Evolutionary conservation across 2,329 filamentous ascomycete genomes (phyloP).

Genomic region (Colletotrichum orchidophilum): DNA sequence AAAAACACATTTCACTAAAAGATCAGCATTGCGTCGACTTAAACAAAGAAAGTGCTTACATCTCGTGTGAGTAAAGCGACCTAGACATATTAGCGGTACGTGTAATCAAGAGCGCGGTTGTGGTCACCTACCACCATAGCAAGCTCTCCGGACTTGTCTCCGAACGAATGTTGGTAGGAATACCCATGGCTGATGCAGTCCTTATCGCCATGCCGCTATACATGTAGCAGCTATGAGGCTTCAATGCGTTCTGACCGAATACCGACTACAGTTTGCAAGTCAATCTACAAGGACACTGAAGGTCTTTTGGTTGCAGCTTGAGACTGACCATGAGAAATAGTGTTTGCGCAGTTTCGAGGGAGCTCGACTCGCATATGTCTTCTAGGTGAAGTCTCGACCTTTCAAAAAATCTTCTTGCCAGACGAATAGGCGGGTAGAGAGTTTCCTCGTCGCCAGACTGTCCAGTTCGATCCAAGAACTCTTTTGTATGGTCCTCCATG

Average conservation of each 20-base stretch:
- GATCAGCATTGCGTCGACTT: not conserved
- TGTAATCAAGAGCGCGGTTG: not conserved
- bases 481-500: slow-evolving; percentile 28
- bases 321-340: slow-evolving; percentile 34
- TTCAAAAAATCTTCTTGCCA: slow-evolving; percentile 33
- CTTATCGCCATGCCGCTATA: slow-evolving; percentile 46
- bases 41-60: not conserved
- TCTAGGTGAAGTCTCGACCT: slow-evolving; percentile 29
- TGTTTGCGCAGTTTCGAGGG: slow-evolving; percentile 32
- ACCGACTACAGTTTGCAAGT: slow-evolving; percentile 30
- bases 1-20: slow-evolving; percentile 29
- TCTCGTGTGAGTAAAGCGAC: slow-evolving; percentile 35
- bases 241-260: slow-evolving; percentile 45
- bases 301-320: not conserved
- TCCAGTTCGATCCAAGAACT: slow-evolving; percentile 29
- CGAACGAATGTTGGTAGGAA: slow-evolving; percentile 37
- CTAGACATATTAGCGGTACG: slow-evolving; percentile 1
- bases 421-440: slow-evolving; percentile 28
- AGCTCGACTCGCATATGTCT: slow-evolving; percentile 35
- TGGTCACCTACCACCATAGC: slow-evolving; percentile 29
- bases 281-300: not conserved
- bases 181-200: slow-evolving; percentile 44
- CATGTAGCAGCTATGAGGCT: slow-evolving; percentile 46
- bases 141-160: slow-evolving; percentile 31
- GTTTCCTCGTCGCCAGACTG: slow-evolving; percentile 21